Percentiles rank a stretch among this genome's conserved stretches.
Conservation (phyloP, 2,329 filamentous ascomycete genomes). For the Epichloe sibirici region DNA sequence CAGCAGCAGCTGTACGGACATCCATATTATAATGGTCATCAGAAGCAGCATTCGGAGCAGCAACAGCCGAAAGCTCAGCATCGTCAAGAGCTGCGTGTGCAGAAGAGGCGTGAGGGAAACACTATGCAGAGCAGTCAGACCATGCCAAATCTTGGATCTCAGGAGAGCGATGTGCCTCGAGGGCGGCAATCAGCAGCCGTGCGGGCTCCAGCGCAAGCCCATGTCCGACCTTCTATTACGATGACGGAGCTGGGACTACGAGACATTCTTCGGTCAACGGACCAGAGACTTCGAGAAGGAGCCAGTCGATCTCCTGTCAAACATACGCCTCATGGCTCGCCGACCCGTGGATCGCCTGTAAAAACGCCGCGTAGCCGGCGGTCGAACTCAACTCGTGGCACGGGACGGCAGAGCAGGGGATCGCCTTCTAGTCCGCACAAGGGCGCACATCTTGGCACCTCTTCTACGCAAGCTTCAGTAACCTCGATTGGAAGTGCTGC, state of each 20-base stretch:
- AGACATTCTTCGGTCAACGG: conserved; percentile 40
- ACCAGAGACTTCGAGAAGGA: conserved; percentile 34
- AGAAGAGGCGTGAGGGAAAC: conserved; percentile 7
- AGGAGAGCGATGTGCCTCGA: conserved; percentile 6
- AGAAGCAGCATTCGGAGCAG: not conserved
- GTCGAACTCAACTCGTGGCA: conserved; percentile 5
- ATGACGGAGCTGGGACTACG: conserved; percentile 35
- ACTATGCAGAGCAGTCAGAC: conserved; percentile 9
- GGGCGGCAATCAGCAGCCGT: conserved; percentile 3
- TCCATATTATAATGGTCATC: not conserved
- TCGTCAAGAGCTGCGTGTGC: conserved; percentile 8
- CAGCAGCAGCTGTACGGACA: not conserved
- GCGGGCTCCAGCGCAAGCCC: conserved; percentile 8
- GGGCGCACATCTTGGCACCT: conserved; percentile 10
- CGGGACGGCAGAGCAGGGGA: conserved; percentile 9
- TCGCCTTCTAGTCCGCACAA: conserved; percentile 18
- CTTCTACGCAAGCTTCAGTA: conserved; percentile 12
- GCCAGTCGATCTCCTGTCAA: conserved; percentile 19
- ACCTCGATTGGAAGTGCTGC: conserved; percentile 24
- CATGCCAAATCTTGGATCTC: conserved; percentile 10
- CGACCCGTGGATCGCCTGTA: conserved; percentile 13
- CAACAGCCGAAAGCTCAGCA: conserved; percentile 3
- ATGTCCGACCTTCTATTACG: conserved; percentile 16
- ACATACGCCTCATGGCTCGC: conserved; percentile 8
- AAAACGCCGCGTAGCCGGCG: conserved; percentile 9